Evolutionary conservation across 371 early-diverging fungal species (phyloP), one percentile per base, ranked within the genome.

Genomic region (Mucor circinelloides): DNA sequence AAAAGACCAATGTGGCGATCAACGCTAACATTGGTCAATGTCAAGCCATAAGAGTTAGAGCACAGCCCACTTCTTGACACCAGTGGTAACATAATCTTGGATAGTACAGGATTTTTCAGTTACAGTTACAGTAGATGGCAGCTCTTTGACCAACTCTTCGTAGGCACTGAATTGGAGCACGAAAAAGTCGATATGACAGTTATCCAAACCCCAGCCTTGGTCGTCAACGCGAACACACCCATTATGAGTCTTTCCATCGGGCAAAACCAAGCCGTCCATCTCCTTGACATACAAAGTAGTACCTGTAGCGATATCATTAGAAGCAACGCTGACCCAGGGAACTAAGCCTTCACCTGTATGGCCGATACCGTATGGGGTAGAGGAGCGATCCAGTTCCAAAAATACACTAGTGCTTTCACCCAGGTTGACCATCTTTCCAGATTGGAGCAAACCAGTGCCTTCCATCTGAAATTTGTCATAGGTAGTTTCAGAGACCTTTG

Each of bases 181-280:
- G 48, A 77, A 83, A 56, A 80, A 79, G 62, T 83, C 84, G 58
- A 83, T 77, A 55, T 83, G 84, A 27, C 76, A 68, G 31, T 75
- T 69, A 17, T 50, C 58, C 67, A 79, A 73, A 66, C 79, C 76
- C 84, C 81, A 83, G 71, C 78, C 71, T 66, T 77, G 71, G 63
- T 83, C 84, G 67, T 80, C 81, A 25, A 81, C 84, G 38, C 77
- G 68, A 21, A 83, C 71, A 67, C 84, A 83, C 34, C 84, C 84
- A 59, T 83, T 83, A 64, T 83, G 84, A 27, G 63, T 67, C 63
- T 78, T 72, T 40, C 63, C 74, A 48, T 72, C 71, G 25, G 84
- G 84, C 23, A 83, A 61, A 3, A 64, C 63, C 70, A 81, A 76
- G 25, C 81, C 83, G 34, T 72, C 74, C 9, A 83, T 63, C 6